phyloP scores from a whole-genome alignment of 352 stramenopile species.

The Phytophthora aleatoria region DNA sequence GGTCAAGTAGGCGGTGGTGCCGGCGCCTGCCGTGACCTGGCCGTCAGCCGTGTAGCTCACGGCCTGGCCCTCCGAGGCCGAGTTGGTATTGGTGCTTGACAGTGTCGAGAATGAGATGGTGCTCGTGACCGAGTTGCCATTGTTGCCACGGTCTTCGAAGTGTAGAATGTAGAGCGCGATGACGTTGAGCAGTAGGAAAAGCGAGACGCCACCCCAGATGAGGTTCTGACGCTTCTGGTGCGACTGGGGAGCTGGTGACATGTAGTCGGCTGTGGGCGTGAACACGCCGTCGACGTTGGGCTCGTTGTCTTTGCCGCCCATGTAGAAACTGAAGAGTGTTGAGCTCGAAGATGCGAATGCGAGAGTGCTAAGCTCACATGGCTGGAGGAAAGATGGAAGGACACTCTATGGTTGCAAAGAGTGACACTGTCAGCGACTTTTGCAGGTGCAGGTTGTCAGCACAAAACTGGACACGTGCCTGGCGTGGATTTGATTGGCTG shows the following conservation, averaged over 20 bases:
- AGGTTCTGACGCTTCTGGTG: conserved; percentile 40
- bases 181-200: conserved; percentile 81
- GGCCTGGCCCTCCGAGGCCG: conserved; percentile 49
- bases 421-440: neutral
- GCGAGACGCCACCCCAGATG: conserved; percentile 38
- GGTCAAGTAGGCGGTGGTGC: conserved; percentile 73
- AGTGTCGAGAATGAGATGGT: conserved; percentile 46
- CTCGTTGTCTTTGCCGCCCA: conserved; percentile 48
- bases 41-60: conserved; percentile 66
- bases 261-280: conserved; percentile 50
- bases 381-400: conserved; percentile 13
- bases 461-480: conserved; percentile 1
- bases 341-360: conserved; percentile 16
- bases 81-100: conserved; percentile 26
- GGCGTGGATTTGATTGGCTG: conserved; percentile 10
- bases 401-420: conserved; percentile 23
- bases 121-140: conserved; percentile 35
- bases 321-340: conserved; percentile 1
- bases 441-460: conserved; percentile 11
- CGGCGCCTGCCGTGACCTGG: conserved; percentile 57
- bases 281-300: conserved; percentile 50
- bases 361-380: conserved; percentile 14
- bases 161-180: conserved; percentile 85
- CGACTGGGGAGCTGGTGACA: conserved; percentile 29
- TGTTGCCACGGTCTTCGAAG: conserved; percentile 67